A percentile compares a stretch with the other conserved stretches of the same genome.
These are phyloP conservation scores for Penicillium nucicola DNA, from an alignment of 495 filamentous ascomycete species.

Conservation along the genomic window DNA sequence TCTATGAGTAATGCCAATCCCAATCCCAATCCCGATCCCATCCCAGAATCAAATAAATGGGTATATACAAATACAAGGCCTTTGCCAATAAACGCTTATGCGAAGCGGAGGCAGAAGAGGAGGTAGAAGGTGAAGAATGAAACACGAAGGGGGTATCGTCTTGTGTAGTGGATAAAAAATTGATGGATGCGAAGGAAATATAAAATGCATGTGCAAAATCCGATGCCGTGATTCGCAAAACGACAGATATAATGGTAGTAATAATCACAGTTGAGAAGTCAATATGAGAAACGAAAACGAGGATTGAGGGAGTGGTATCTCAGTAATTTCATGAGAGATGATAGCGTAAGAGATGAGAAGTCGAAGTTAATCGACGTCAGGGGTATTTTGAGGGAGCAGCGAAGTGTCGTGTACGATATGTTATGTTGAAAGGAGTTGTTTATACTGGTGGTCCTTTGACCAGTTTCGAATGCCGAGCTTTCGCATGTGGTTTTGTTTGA, in stretches of 20 bases:
- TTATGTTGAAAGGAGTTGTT: not conserved
- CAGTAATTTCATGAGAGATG: not conserved
- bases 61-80: conserved; percentile 1
- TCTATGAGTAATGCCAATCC: too few relatives aligned
- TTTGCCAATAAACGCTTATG: not conserved
- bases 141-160: not conserved
- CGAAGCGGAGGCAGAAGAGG: not conserved
- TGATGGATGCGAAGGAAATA: not conserved
- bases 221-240: not conserved
- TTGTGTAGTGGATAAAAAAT: not conserved
- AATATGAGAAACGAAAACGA: not conserved
- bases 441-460: conserved; percentile 5
- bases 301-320: conserved; percentile 1
- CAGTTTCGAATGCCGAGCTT: conserved; percentile 15
- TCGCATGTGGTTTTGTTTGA: not conserved
- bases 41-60: not conserved
- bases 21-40: not conserved
- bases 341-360: not conserved
- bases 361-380: not conserved
- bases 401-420: not conserved
- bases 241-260: not conserved
- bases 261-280: not conserved
- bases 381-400: not conserved
- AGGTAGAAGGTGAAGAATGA: too few relatives aligned
- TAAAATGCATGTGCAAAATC: conserved; percentile 4